Base-by-base conservation (phyloP, 169 alveolate species). In the Plasmodium coatneyi region DNA sequence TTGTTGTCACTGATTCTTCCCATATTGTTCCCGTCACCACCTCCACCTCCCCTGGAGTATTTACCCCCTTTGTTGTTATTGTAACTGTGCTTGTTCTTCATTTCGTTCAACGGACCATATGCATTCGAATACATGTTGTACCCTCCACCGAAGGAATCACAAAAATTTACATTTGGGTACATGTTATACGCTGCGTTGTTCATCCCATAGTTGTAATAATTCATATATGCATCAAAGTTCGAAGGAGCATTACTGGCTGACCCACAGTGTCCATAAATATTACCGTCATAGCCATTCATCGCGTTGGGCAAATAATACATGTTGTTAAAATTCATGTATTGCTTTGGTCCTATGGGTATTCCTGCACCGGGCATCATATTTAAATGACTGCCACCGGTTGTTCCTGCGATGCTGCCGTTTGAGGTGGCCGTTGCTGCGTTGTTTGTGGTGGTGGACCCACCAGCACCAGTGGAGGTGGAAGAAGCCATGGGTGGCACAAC, bases 241-340 rank as follows among this genome's bases (percentile, higher is more conserved):
- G 91, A 10, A 10, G 49, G 19, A 43, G 28, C 9, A 80, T 80
- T 80, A 39, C 41, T 90, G 3, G 43, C 60, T 25, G 52, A 16
- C 6, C 25, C 22, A 25, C 52, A 28, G 52, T 90, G 78, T 16
- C 80, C 71, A 90, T 80, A 90, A 9, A 90, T 66, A 43, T 28
- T 74, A 66, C 56, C 70, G 25, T 90, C 94, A 90, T 80, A 90
- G 22, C 84, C 49, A 90, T 80, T 90, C 76, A 90, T 22, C 10
- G 84, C 32, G 36, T 90, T 90, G n/a, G 93, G 93, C 9, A 76
- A 2, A 78, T 52, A 86, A 78, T 74, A 86, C 81, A 86, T 30
- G 80, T 86, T 86, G 80, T 78, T 76, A 79, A 36, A 86, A 86
- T 86, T 74, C 78, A 76, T 34, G 56, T 22, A 78, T 5, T 52